Conservation (phyloP, 345 rosid genomes). For the Carallia pectinifolia region DNA sequence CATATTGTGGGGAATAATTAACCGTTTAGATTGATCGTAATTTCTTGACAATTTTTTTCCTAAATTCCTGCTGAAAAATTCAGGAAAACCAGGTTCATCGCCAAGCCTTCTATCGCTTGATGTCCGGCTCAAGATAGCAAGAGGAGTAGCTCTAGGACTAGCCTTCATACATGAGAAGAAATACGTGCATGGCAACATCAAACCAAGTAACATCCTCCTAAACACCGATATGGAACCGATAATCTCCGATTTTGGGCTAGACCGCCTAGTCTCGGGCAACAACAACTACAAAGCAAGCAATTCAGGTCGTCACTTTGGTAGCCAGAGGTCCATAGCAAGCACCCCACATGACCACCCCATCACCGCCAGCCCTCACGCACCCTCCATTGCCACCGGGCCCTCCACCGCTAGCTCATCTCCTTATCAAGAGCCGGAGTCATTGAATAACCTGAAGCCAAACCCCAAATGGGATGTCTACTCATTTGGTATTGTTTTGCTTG, state of each 20-base stretch:
- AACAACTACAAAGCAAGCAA: conserved; percentile 17
- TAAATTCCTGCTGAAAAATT: conserved; percentile 1
- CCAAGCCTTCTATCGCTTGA: conserved; percentile 53
- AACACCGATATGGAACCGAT: conserved; percentile 58
- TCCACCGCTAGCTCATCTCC: conserved; percentile 20
- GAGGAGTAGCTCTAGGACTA: conserved; percentile 74
- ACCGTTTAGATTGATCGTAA: background rate
- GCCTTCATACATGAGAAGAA: conserved; percentile 81
- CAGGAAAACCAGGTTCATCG: conserved; percentile 45
- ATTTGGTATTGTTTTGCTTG: conserved; percentile 64
- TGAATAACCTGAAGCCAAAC: conserved; percentile 52
- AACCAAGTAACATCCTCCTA: conserved; percentile 74
- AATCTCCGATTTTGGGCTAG: conserved; percentile 70
- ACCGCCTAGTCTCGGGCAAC: conserved; percentile 39
- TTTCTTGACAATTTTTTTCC: background rate
- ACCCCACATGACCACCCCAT: no score
- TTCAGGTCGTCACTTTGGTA: conserved; percentile 33
- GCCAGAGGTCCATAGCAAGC: conserved; percentile 28
- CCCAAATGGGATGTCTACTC: conserved; percentile 87
- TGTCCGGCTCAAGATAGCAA: conserved; percentile 68
- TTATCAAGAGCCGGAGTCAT: conserved; percentile 75
- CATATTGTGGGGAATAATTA: no score
- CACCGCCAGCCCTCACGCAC: conserved; percentile 1
- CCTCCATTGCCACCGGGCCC: conserved; percentile 15
- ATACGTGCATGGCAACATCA: conserved; percentile 73